Evolutionary conservation across 176 grass and related monocot genomes (phyloP).

Genomic region (Phragmites australis): DNA sequence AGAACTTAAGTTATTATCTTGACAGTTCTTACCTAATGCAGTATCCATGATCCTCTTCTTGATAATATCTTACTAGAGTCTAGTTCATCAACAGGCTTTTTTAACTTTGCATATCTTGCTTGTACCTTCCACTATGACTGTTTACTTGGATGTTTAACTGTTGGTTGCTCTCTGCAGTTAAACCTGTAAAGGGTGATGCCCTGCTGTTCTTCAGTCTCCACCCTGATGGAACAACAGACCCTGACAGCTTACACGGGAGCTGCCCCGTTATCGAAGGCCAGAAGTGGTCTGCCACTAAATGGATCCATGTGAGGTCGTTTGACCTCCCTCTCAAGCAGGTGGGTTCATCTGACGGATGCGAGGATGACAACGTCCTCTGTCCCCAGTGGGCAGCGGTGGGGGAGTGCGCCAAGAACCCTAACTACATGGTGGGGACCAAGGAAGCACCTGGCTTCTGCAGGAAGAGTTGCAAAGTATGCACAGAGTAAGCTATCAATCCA

Average conservation of each 20-base stretch:
- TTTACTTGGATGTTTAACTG: conserved; percentile 2
- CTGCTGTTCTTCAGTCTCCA: conserved; percentile 90
- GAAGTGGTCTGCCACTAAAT: conserved; percentile 97
- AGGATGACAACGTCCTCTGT: conserved; percentile 67
- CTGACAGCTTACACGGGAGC: conserved; percentile 82
- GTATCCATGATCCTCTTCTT: not conserved
- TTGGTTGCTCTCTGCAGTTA: conserved; percentile 51
- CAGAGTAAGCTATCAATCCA: conserved; percentile 43
- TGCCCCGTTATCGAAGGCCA: conserved; percentile 81
- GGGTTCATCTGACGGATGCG: conserved; percentile 39
- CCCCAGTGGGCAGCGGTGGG: conserved; percentile 72
- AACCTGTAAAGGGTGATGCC: conserved; percentile 76
- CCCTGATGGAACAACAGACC: conserved; percentile 65
- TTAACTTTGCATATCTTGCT: not conserved
- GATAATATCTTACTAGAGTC: not conserved
- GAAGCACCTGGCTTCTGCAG: conserved; percentile 77
- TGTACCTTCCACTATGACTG: not conserved
- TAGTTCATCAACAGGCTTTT: not conserved
- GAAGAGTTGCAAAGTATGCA: conserved; percentile 80
- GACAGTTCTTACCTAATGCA: not conserved
- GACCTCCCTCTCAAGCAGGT: conserved; percentile 34
- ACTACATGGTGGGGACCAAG: conserved; percentile 83
- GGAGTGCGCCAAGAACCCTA: conserved; percentile 87
- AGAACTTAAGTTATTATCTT: conserved; percentile 3
- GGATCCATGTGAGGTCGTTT: conserved; percentile 94